These are phyloP conservation scores for Cicer judaicum DNA, from an alignment of 306 rosid species.

Conservation along the genomic window DNA sequence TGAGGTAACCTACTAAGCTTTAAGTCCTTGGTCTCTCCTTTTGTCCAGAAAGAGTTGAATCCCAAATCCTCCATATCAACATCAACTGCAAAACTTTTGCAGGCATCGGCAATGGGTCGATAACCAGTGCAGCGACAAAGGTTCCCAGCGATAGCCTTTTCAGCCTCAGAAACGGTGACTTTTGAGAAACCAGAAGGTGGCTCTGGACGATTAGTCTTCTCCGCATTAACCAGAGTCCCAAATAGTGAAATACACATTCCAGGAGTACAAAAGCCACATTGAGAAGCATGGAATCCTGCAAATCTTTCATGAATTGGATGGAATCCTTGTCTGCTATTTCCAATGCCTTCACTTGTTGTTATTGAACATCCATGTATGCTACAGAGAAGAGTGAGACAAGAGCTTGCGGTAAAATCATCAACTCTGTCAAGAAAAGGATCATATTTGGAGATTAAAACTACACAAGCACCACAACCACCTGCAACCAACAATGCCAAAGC, in stretches of 20 bases:
- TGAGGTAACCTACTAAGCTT: slow-evolving; percentile 60
- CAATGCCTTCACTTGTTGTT: slow-evolving; percentile 87
- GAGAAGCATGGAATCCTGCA: slow-evolving; percentile 89
- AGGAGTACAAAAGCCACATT: slow-evolving; percentile 95
- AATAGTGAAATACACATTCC: slow-evolving; percentile 88
- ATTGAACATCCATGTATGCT: slow-evolving; percentile 73
- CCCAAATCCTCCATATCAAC: slow-evolving; percentile 95
- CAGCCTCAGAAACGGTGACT: slow-evolving; percentile 72
- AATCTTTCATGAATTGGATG: slow-evolving; percentile 84
- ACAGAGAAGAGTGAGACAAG: slow-evolving; percentile 86
- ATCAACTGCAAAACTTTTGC: slow-evolving; percentile 86
- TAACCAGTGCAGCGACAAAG: slow-evolving; percentile 98
- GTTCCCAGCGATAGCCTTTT: slow-evolving; percentile 80
- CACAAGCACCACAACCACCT: slow-evolving; percentile 99
- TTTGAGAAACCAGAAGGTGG: slow-evolving; percentile 84
- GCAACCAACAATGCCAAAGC: slow-evolving; percentile 44
- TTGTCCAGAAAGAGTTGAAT: slow-evolving; percentile 76
- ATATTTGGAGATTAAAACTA: slow-evolving; percentile 81
- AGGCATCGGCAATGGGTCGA: slow-evolving; percentile 86
- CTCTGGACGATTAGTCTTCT: slow-evolving; percentile 59
- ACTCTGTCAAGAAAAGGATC: slow-evolving; percentile 63
- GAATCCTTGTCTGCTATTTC: slow-evolving; percentile 76
- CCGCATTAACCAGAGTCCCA: slow-evolving; percentile 73
- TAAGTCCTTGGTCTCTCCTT: slow-evolving; percentile 57
- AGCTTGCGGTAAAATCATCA: slow-evolving; percentile 71